Conservation (phyloP, 2,329 filamentous ascomycete genomes). For the Pyrenophora tritici-repentis region DNA sequence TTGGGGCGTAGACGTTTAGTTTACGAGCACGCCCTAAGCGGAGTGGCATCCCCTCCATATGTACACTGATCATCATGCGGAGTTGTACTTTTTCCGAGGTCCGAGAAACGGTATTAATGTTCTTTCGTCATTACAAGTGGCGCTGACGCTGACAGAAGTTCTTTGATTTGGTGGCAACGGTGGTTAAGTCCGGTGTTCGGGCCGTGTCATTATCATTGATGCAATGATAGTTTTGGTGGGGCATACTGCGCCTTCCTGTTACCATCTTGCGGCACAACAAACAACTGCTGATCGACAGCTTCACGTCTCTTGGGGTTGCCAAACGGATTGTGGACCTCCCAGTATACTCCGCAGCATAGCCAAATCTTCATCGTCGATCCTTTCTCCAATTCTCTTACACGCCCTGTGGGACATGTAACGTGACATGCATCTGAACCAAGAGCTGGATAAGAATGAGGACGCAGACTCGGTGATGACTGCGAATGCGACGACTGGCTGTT, state of each 20-base stretch:
- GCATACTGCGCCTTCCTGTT: constrained; percentile 11
- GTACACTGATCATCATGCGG: constrained; percentile 14
- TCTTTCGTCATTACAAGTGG: constrained; percentile 13
- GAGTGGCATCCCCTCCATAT: constrained; percentile 13
- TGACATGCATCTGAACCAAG: no score
- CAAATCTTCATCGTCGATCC: constrained; percentile 21
- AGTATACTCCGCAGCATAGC: constrained; percentile 26
- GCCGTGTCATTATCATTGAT: constrained; percentile 20
- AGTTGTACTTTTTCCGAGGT: constrained; percentile 6
- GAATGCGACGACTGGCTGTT: neutral
- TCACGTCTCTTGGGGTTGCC: constrained; percentile 16
- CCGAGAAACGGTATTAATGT: constrained; percentile 16
- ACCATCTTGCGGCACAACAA: constrained; percentile 12
- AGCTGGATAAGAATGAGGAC: no score
- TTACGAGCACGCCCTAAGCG: neutral
- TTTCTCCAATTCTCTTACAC: neutral
- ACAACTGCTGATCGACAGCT: constrained; percentile 20
- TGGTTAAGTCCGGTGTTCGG: constrained; percentile 14
- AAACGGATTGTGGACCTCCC: constrained; percentile 24
- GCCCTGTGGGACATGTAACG: neutral
- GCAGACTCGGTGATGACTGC: neutral
- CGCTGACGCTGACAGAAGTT: constrained; percentile 15
- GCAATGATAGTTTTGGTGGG: constrained; percentile 12
- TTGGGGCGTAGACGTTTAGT: neutral
- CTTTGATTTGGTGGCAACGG: constrained; percentile 1